Percentiles rank a stretch among this genome's conserved stretches.
Conservation (phyloP, 345 rosid genomes). For the Gossypium raimondii region DNA sequence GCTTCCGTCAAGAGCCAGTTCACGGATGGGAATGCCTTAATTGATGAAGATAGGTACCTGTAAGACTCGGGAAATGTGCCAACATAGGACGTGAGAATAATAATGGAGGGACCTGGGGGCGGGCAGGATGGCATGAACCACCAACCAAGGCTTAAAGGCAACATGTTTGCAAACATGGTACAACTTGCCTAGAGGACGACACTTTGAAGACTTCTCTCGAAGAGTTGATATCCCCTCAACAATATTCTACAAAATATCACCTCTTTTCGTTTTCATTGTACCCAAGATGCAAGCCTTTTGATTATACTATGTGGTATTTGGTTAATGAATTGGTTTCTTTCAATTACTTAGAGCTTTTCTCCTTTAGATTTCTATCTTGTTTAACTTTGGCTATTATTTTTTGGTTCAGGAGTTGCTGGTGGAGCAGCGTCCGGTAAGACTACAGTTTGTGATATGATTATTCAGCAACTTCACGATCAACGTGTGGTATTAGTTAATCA, state of each 20-base stretch:
- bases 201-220: too few relatives aligned
- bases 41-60: too few relatives aligned
- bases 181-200: too few relatives aligned
- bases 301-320: not conserved
- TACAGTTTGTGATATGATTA: constrained; percentile 97
- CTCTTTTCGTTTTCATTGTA: not conserved
- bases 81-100: too few relatives aligned
- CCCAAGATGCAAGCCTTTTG: not conserved
- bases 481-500: constrained; percentile 96
- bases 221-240: too few relatives aligned
- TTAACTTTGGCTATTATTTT: not conserved
- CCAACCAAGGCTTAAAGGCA: too few relatives aligned
- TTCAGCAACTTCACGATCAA: constrained; percentile 98
- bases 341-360: not conserved
- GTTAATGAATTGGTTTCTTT: not conserved
- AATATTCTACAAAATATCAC: not conserved
- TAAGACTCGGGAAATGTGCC: too few relatives aligned
- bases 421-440: constrained; percentile 99
- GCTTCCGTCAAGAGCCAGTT: too few relatives aligned
- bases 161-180: too few relatives aligned
- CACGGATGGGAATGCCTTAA: too few relatives aligned
- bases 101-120: too few relatives aligned
- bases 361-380: not conserved
- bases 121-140: too few relatives aligned
- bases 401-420: constrained; percentile 78